Percentiles rank a stretch among this genome's conserved stretches.
Evolutionary conservation across 73 alveolate genomes (phyloP).

Genomic region (Loxodes magnus): DNA sequence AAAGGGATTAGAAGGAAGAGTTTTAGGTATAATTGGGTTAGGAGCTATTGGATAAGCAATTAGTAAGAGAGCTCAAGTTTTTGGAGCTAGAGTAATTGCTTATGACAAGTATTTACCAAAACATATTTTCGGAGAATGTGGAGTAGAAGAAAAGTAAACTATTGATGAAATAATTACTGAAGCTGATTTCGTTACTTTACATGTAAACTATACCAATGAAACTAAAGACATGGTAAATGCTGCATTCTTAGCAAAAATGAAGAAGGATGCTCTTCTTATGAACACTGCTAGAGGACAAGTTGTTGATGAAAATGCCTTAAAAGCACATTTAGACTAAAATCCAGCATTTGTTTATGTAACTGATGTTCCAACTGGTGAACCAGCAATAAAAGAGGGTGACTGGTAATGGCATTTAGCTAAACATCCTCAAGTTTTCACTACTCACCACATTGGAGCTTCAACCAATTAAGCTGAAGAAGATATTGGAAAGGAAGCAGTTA

Average conservation of each 20-base stretch:
- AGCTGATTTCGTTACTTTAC: slow-evolving; percentile 59
- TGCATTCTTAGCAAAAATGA: slow-evolving; percentile 51
- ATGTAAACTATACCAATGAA: slow-evolving; percentile 57
- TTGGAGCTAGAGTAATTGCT: slow-evolving; percentile 60
- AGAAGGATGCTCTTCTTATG: slow-evolving; percentile 55
- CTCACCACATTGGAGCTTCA: slow-evolving; percentile 59
- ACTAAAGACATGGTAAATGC: slow-evolving; percentile 55
- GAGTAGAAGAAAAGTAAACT: slow-evolving; percentile 20
- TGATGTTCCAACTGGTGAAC: slow-evolving; percentile 51
- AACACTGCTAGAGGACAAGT: slow-evolving; percentile 72
- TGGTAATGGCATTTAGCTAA: slow-evolving; percentile 42
- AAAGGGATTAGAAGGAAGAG: slow-evolving; percentile 72
- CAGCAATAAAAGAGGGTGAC: slow-evolving; percentile 43
- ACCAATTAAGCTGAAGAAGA: slow-evolving; percentile 59
- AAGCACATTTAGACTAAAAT: slow-evolving; percentile 30
- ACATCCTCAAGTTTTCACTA: slow-evolving; percentile 42
- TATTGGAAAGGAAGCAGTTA: slow-evolving; percentile 49
- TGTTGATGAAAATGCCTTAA: slow-evolving; percentile 52
- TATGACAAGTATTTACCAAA: slow-evolving; percentile 9
- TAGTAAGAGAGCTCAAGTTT: slow-evolving; percentile 49
- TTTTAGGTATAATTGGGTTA: slow-evolving; percentile 64
- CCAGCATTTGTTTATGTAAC: slow-evolving; percentile 39
- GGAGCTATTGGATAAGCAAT: slow-evolving; percentile 56
- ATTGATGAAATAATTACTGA: slow-evolving; percentile 26
- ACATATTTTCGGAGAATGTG: slow-evolving; percentile 26